Conservation (phyloP, 805 yeast genomes). For the Starmerella stellata region DNA sequence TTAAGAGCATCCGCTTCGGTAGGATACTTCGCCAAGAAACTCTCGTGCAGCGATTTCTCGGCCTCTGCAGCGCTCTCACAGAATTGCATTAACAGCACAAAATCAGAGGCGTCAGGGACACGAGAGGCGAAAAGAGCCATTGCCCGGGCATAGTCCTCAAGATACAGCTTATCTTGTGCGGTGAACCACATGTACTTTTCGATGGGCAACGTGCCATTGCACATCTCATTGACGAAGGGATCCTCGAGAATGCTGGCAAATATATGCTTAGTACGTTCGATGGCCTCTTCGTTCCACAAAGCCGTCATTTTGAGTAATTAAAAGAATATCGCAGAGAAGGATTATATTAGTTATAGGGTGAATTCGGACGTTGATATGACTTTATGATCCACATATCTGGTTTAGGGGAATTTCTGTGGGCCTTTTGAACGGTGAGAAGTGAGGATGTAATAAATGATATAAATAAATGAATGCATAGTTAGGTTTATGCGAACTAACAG, state of each 20-base stretch:
- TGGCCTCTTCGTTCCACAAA: conserved; percentile 16
- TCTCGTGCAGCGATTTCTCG: conserved; percentile 12
- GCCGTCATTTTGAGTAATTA: too few relatives aligned
- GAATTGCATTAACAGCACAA: conserved; percentile 6
- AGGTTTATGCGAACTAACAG: too few relatives aligned
- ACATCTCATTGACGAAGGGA: conserved; percentile 10
- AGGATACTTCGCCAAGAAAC: conserved; percentile 2
- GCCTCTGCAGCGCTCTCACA: conserved; percentile 10
- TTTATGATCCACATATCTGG: too few relatives aligned
- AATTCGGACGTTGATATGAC: too few relatives aligned
- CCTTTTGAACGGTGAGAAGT: too few relatives aligned
- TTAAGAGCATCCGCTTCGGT: background rate
- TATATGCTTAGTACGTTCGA: conserved; percentile 10
- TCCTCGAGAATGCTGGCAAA: conserved; percentile 8
- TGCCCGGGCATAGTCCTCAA: conserved; percentile 12
- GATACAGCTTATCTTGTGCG: conserved; percentile 14
- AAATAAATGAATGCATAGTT: too few relatives aligned
- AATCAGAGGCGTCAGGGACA: conserved; percentile 3
- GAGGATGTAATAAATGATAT: too few relatives aligned
- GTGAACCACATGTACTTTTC: conserved; percentile 10
- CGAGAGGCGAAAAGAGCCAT: conserved; percentile 11
- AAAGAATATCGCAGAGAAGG: too few relatives aligned
- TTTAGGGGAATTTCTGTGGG: too few relatives aligned
- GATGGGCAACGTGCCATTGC: conserved; percentile 11
- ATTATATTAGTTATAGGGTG: too few relatives aligned